These are phyloP conservation scores for Austroboletus novae-zelandiae DNA, from an alignment of 1,284 basidiomycete genomes.

Conservation along the genomic window DNA sequence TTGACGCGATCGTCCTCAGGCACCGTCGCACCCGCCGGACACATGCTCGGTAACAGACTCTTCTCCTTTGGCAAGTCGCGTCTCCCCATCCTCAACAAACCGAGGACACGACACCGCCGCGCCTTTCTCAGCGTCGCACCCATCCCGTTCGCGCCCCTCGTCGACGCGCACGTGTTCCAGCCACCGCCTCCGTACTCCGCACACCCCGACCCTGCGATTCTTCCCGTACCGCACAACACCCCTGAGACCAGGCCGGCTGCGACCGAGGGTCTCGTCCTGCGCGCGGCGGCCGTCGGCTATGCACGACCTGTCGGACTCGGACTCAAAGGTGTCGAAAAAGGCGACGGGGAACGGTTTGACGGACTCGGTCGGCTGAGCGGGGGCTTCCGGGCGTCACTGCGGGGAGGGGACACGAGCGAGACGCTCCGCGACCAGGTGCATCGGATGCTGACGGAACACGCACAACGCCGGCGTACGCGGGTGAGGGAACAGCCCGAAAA, in stretches of 20 bases:
- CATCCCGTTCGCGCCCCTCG: slow-evolving; percentile 27
- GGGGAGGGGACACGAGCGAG: slow-evolving; percentile 5
- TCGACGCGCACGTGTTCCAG: slow-evolving; percentile 25
- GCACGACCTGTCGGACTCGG: slow-evolving; percentile 22
- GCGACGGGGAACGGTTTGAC: slow-evolving; percentile 24
- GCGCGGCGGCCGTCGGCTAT: neutral
- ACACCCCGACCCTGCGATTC: slow-evolving; percentile 5
- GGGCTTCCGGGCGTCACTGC: slow-evolving; percentile 16
- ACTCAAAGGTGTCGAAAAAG: slow-evolving; percentile 22
- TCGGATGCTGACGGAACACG: slow-evolving; percentile 17
- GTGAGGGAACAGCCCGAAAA: slow-evolving; percentile 19
- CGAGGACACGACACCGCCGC: slow-evolving; percentile 12
- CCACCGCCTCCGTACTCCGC: slow-evolving; percentile 28
- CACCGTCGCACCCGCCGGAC: slow-evolving; percentile 11
- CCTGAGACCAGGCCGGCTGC: slow-evolving; percentile 6
- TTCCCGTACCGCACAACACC: slow-evolving; percentile 29
- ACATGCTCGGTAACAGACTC: slow-evolving; percentile 16
- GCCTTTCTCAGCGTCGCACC: slow-evolving; percentile 17
- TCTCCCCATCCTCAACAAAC: slow-evolving; percentile 19
- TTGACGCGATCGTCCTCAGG: slow-evolving; percentile 10
- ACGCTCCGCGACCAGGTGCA: slow-evolving; percentile 18
- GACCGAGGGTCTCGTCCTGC: neutral
- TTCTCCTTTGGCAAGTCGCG: slow-evolving; percentile 23
- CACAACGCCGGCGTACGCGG: slow-evolving; percentile 17
- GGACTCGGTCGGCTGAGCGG: slow-evolving; percentile 29